phyloP scores from a whole-genome alignment of 23 red algal species.

The Gracilaria caudata region DNA sequence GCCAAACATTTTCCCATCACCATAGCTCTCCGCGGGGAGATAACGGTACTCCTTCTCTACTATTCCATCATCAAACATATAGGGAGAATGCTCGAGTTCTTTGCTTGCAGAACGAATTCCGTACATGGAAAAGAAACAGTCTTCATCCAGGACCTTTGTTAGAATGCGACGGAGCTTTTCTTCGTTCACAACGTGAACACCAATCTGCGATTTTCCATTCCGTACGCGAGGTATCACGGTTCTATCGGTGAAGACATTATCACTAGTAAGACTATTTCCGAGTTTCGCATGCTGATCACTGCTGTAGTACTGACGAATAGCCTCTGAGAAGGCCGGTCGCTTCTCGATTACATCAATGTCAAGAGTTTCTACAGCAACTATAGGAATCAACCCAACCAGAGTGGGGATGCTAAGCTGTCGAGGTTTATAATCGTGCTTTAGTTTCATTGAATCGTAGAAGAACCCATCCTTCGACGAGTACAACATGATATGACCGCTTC shows the following conservation, averaged over 20 bases:
- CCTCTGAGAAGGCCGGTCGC: constrained; percentile 2
- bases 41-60: neutral
- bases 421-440: constrained; percentile 2
- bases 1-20: constrained; percentile 9
- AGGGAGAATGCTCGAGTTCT: neutral
- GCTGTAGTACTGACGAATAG: neutral
- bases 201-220: neutral
- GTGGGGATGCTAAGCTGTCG: constrained; percentile 7
- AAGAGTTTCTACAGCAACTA: constrained; percentile 4
- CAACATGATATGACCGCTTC: neutral
- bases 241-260: constrained; percentile 1
- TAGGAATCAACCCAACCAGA: neutral
- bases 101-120: constrained; percentile 13
- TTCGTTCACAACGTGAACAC: neutral
- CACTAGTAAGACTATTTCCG: neutral
- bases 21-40: neutral
- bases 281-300: constrained; percentile 11
- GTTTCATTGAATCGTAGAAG: constrained; percentile 5
- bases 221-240: neutral
- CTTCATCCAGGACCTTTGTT: neutral
- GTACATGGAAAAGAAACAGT: neutral
- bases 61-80: neutral
- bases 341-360: constrained; percentile 14
- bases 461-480: neutral
- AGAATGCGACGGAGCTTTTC: constrained; percentile 3